Evolutionary conservation across 305 asterid genomes (phyloP).

Genomic region (Fraxinus sp.): DNA sequence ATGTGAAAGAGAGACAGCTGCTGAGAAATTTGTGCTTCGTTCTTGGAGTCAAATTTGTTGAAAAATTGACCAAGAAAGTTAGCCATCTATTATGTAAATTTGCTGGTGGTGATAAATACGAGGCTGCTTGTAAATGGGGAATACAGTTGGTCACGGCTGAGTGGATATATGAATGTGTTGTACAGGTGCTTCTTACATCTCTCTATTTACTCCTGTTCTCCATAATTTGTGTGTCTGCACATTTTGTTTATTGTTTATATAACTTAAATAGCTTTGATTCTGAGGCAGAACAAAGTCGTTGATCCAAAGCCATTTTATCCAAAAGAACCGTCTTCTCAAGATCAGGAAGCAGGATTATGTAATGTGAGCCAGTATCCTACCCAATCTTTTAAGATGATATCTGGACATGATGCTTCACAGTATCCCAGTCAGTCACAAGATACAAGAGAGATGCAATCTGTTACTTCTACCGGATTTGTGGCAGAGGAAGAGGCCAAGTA

Average conservation of each 20-base stretch:
- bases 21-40: constrained; percentile 80
- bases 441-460: constrained; percentile 36
- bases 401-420: constrained; percentile 52
- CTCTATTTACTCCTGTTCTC: constrained; percentile 26
- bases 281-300: constrained; percentile 75
- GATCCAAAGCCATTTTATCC: constrained; percentile 64
- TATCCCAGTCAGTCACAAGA: constrained; percentile 47
- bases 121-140: constrained; percentile 82
- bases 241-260: constrained; percentile 14
- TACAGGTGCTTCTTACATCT: constrained; percentile 49
- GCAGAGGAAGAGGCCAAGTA: constrained; percentile 33
- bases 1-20: constrained; percentile 62
- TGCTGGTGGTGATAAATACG: constrained; percentile 71
- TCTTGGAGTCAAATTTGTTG: constrained; percentile 67
- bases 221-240: constrained; percentile 19
- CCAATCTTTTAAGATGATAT: constrained; percentile 50
- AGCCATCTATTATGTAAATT: constrained; percentile 80
- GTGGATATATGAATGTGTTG: constrained; percentile 82
- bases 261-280: constrained; percentile 29
- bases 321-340: constrained; percentile 63
- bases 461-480: constrained; percentile 27
- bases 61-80: constrained; percentile 66
- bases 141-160: constrained; percentile 68
- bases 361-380: constrained; percentile 70
- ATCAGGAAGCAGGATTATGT: constrained; percentile 60